A percentile compares a stretch with the other conserved stretches of the same genome.
Evolutionary conservation across 164 flowering plant genomes (phyloP).

Genomic region (Warburgia ugandensis): DNA sequence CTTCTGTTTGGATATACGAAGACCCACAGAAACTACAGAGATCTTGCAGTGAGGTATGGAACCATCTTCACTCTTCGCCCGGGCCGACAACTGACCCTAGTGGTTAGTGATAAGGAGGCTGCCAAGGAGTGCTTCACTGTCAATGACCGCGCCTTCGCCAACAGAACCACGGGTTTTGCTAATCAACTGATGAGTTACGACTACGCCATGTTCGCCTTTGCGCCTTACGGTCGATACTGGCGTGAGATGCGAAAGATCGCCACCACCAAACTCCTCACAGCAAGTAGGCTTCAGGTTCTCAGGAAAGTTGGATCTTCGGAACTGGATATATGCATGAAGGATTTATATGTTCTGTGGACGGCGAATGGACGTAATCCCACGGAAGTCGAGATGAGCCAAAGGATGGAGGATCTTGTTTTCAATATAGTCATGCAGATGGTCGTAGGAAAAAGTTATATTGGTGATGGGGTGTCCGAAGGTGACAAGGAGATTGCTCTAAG

Average conservation of each 20-base stretch:
- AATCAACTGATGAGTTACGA: slow-evolving; percentile 19
- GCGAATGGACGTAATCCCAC: neutral
- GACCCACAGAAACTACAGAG: neutral
- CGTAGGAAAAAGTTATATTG: slow-evolving; percentile 22
- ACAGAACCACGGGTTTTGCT: slow-evolving; percentile 17
- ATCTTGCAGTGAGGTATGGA: neutral
- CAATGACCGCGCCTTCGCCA: slow-evolving; percentile 20
- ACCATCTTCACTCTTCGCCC: neutral
- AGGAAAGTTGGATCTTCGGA: slow-evolving; percentile 13
- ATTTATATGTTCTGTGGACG: slow-evolving; percentile 12
- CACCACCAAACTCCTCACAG: slow-evolving; percentile 22
- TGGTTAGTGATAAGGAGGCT: neutral
- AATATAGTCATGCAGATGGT: slow-evolving; percentile 23
- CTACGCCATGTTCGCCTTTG: slow-evolving; percentile 26
- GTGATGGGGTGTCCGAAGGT: neutral
- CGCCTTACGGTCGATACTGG: slow-evolving; percentile 29
- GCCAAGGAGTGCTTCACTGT: slow-evolving; percentile 13
- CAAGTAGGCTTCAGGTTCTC: slow-evolving; percentile 20
- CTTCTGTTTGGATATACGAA: neutral
- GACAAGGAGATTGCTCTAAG: neutral
- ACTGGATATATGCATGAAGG: slow-evolving; percentile 9
- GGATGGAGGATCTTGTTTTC: slow-evolving; percentile 20
- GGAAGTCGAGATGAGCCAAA: slow-evolving; percentile 17
- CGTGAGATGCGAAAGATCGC: slow-evolving; percentile 31
- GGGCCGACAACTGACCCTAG: neutral